These are phyloP conservation scores for Croton setiger DNA, from an alignment of 441 rosid genomes.

Conservation along the genomic window DNA sequence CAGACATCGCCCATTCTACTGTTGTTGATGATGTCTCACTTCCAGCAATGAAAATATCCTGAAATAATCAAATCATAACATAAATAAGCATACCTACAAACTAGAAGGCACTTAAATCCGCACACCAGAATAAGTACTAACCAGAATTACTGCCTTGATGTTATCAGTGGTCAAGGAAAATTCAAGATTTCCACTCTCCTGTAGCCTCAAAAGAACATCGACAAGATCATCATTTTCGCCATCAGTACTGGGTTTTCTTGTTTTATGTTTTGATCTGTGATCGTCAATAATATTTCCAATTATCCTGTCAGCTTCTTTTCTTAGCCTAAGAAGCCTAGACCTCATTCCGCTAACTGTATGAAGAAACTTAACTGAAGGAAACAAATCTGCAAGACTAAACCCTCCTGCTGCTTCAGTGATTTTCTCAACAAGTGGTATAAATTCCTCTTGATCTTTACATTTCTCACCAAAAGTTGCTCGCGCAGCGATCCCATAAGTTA, in stretches of 20 bases:
- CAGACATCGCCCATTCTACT: slow-evolving; percentile 62
- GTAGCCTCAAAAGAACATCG: slow-evolving; percentile 26
- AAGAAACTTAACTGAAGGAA: slow-evolving; percentile 28
- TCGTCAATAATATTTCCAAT: slow-evolving; percentile 25
- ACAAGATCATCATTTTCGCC: slow-evolving; percentile 21
- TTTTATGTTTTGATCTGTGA: slow-evolving; percentile 13
- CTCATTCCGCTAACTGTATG: slow-evolving; percentile 23
- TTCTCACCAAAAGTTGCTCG: slow-evolving; percentile 28
- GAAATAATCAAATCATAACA: not conserved
- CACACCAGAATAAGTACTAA: too few relatives aligned
- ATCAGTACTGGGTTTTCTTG: not conserved
- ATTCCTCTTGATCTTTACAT: slow-evolving; percentile 15
- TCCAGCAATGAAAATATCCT: slow-evolving; percentile 69
- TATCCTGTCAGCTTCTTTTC: slow-evolving; percentile 17
- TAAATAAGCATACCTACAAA: too few relatives aligned
- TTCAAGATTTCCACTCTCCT: slow-evolving; percentile 17
- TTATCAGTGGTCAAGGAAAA: slow-evolving; percentile 16
- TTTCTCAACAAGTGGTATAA: slow-evolving; percentile 15
- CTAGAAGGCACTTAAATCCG: too few relatives aligned
- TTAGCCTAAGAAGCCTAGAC: slow-evolving; percentile 12
- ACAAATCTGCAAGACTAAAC: slow-evolving; percentile 29
- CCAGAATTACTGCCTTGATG: slow-evolving; percentile 29
- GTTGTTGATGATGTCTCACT: slow-evolving; percentile 46
- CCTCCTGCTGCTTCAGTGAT: slow-evolving; percentile 15
- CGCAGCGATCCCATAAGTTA: slow-evolving; percentile 17